Base-by-base conservation (phyloP, 768 basidiomycete genomes). In the Panaeolus cyanescens region DNA sequence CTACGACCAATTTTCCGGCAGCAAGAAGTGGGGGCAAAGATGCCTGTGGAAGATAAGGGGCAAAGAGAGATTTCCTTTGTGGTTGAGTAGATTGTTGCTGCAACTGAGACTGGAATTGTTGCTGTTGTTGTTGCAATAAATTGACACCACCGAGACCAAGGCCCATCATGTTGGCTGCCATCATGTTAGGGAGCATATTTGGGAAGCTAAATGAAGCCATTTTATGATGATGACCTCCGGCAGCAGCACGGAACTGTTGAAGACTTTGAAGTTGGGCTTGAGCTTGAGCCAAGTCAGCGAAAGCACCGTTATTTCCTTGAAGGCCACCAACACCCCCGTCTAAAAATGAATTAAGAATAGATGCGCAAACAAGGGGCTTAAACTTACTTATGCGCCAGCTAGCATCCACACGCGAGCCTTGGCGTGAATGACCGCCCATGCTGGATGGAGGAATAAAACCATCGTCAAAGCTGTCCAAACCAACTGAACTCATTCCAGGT, bases 161-260 rank as follows among this genome's bases (percentile, higher is more conserved):
- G 19, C 94, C 93, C 93, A 95, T 93, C 89, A 93, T 95, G 68
- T 93, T 97, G 17, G 94, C 95, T 2, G 94, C 95, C 91, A 95
- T 92, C 86, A 96, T 91, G 70, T 96, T 96, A 5, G 95, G 96
- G 13, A 97, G 80, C 94, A 97, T 97, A 72, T 97, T 97, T 5
- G 96, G 96, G 80, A 98, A 95, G 72, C 92, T 94, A 79, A 97
- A 98, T 3, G 96, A 98, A 8, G 92, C 86, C 93, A 97, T 95
- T 81, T 96, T 96, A 72, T 93, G 89, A 72, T 96, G 95, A 68
- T 96, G 95, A 9, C 94, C 95, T 45, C 93, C 93, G 19, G 93
- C 90, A 4, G 95, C 95, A 31, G 95, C 95, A 68, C 96, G 91
- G 83, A 99, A 99, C 68, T 97, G 95, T 69, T 96, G 95, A 58